Conservation (phyloP, 345 rosid genomes). For the Salix viminalis region DNA sequence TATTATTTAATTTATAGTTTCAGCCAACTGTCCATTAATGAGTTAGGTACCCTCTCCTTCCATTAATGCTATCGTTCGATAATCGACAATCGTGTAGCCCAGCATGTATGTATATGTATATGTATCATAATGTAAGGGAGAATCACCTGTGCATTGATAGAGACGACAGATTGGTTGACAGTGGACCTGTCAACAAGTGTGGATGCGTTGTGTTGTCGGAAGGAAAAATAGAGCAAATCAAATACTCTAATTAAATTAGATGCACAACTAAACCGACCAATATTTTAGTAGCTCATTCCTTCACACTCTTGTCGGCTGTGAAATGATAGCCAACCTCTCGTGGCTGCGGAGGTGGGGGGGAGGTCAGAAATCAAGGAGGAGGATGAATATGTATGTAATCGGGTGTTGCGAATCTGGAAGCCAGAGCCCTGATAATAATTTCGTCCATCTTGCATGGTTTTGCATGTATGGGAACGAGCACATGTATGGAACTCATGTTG, state of each 20-base stretch:
- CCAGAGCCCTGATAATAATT: not conserved
- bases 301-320: not conserved
- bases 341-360: slow-evolving; percentile 1
- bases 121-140: no score
- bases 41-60: not conserved
- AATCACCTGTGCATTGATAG: not conserved
- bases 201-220: not conserved
- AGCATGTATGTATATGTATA: not conserved
- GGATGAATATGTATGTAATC: not conserved
- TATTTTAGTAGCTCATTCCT: not conserved
- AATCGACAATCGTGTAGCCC: not conserved
- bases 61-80: not conserved
- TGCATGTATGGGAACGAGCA: no score
- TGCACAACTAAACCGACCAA: not conserved
- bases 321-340: not conserved
- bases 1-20: not conserved
- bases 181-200: not conserved
- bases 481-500: not conserved
- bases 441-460: no score
- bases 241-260: not conserved
- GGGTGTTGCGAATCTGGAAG: not conserved
- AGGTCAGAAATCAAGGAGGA: slow-evolving; percentile 8
- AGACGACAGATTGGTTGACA: not conserved
- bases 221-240: not conserved
- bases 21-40: not conserved